Evolutionary conservation across 2,329 filamentous ascomycete genomes (phyloP), one percentile per base, ranked within the genome.

Genomic region (Phialemoniopsis sp.): DNA sequence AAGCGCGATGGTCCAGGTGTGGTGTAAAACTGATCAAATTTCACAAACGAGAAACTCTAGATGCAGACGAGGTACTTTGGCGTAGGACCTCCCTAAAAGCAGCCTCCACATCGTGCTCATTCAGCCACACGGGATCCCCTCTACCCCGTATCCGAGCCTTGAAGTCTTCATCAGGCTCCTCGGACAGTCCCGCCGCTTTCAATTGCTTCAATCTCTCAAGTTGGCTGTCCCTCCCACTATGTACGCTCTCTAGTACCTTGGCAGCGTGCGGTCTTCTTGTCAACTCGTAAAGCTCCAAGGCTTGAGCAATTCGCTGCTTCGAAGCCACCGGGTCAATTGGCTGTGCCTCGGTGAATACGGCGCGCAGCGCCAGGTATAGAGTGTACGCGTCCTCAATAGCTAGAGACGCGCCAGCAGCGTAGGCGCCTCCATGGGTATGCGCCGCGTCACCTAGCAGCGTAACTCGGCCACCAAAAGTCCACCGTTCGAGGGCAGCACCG

Each of bases 351-450:
- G 40, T n/a, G n/a, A 42, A 43, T 4, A 39, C 41, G 12, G 37
- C 37, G 14, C 10, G 26, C 6, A 42, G 3, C 14, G 40, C 36
- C 28, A 42, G 37, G 6, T 39, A 42, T 18, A 42, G 21, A 2
- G 36, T 36, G 36, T 39, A 42, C 12, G 40, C 40, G 21, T 42
- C 40, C 29, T 44, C 42, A 18, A 44, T 33, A 8, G 42, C 42
- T 7, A 44, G 36, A 17, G 42, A 44, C 7, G 29, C 40, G 6
- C 40, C 40, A 5, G 40, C 40, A 7, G 40, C 40, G 21, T 36
- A 42, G 13, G 40, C 40, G 13, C 40, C 40, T 12, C 40, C 40
- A 14, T 42, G 40, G 8, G 40, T 42, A 32, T 38, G 38, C 16
- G 38, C 38, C 5, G 38, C 38, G 32, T 40, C 38, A 18, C 38